Evolutionary conservation across 2,329 filamentous ascomycete species (phyloP), one percentile per base, ranked within the genome.

Genomic region (Macroventuria anomochaeta): DNA sequence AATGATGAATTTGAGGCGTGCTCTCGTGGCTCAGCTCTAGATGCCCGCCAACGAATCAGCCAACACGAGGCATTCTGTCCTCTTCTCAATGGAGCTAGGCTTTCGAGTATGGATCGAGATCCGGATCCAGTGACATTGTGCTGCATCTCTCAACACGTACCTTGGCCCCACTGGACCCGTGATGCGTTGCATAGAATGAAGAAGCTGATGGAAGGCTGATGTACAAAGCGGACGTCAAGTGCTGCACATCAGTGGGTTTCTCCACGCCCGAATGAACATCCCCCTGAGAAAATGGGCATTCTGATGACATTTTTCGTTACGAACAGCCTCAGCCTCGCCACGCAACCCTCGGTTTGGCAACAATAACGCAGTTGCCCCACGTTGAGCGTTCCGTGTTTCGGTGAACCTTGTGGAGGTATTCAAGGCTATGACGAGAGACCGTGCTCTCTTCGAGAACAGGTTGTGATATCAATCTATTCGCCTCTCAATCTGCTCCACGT

Each of bases 191-290:
- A 48, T 49, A 37, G 6, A 34, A 13, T 34, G 10, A 21, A 49
- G 51, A 44, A 49, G 13, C 40, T 13, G 28, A 44, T 40, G 23
- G 39, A 54, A 44, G 17, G 17, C 28, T 18, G 21, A 53, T 55
- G 52, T 55, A 55, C 46, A 49, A 46, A 50, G 34, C 34, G 17
- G n/a, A 36, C 40, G 37, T 42, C 34, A 55, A 55, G 40, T 40
- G 46, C 46, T 55, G 46, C 40, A 37, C 20, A 54, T 48, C 39
- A 36, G 52, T 46, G 52, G 44, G 31, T 34, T 31, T 13, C 29
- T 43, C 20, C 38, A 23, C 32, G 48, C 34, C 32, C 32, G 7
- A 31, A 26, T 3, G 34, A 40, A 44, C 38, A 40, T 44, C 23
- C 34, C 26, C 29, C 44, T 39, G 26, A 34, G 20, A 36, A 31